Evolutionary conservation across 352 stramenopile species (phyloP), one percentile per base, ranked within the genome.

Genomic region (Hyaloperonospora brassicae): DNA sequence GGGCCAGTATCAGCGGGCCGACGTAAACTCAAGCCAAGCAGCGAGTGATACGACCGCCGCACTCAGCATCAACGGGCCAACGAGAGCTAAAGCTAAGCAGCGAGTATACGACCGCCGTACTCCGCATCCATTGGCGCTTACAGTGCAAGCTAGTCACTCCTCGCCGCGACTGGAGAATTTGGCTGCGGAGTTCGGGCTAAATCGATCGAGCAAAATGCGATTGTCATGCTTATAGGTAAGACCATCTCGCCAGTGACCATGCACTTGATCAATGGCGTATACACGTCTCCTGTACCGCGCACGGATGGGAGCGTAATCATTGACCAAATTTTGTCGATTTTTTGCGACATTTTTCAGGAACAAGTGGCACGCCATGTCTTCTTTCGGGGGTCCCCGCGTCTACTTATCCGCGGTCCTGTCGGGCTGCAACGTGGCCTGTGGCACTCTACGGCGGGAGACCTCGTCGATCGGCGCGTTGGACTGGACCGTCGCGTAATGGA

Each of bases 261-360:
- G 64, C 89, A 89, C 57, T 71, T 93, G 8, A 77, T 95, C 39
- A 82, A 95, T 56, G 79, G 81, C 22, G 79, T 93, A 39, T 80
- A 93, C 59, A 89, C 66, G 46, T 89, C 80, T 35, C 79, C 79
- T 0, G 84, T 93, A 42, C 84, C 92, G 67, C 79, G 82, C 45
- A 90, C 93, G 79, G 85, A 95, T 50, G 83, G 93, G 57, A 90
- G 79, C 55, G 87, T 92, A 55, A 93, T 90, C 50, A 90, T 95
- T 62, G 91, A 92, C 64, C 80, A 93, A 61, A 86, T 93, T 49
- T 50, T 95, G 40, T 87, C 76, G 34, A 79, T 95, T 21, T 93
- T 95, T 38, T 95, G 85, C 48, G 82, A 95, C 51, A 89, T 76
- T 8, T 95, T 95, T 54, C 77, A 91, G 55, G 80, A 91, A 39